These are phyloP conservation scores for Auxenochlorella pyrenoidosa DNA, from an alignment of 139 green algal species.

Conservation along the genomic window DNA sequence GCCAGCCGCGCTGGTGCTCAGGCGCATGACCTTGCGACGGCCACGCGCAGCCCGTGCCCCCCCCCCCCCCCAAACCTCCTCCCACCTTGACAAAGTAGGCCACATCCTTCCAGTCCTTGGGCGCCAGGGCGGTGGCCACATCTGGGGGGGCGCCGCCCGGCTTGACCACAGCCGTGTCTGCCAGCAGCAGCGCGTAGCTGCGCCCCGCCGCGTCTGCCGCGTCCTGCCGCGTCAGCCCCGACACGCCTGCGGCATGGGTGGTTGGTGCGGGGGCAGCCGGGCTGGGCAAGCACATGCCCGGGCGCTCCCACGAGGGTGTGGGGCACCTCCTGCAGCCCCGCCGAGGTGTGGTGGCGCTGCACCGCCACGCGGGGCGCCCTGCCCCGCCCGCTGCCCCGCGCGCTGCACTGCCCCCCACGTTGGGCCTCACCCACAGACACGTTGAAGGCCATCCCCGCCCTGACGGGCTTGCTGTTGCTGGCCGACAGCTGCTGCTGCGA, in stretches of 20 bases:
- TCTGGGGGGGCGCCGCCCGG: slow-evolving; percentile 61
- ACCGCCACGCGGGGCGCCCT: no score
- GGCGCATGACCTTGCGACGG: neutral
- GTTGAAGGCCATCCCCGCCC: slow-evolving; percentile 77
- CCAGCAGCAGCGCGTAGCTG: slow-evolving; percentile 81
- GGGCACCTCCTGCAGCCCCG: neutral
- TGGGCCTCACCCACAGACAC: slow-evolving; percentile 59
- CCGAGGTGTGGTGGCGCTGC: neutral
- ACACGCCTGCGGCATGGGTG: slow-evolving; percentile 29
- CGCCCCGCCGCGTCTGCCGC: slow-evolving; percentile 26
- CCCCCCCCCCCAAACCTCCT: neutral
- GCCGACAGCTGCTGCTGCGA: slow-evolving; percentile 54
- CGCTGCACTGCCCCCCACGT: no score
- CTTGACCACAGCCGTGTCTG: slow-evolving; percentile 89
- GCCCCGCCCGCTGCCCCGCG: no score
- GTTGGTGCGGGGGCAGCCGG: neutral
- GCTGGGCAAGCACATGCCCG: no score
- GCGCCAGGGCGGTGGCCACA: slow-evolving; percentile 62
- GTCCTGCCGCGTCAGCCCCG: slow-evolving; percentile 31
- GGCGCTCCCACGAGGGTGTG: neutral
- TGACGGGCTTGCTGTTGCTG: slow-evolving; percentile 58
- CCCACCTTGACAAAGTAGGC: slow-evolving; percentile 71
- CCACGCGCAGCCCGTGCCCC: no score
- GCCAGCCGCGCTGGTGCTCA: neutral
- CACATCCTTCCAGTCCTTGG: slow-evolving; percentile 72